Evolutionary conservation across 2,329 filamentous ascomycete genomes (phyloP).

Genomic region (Capronia americana): DNA sequence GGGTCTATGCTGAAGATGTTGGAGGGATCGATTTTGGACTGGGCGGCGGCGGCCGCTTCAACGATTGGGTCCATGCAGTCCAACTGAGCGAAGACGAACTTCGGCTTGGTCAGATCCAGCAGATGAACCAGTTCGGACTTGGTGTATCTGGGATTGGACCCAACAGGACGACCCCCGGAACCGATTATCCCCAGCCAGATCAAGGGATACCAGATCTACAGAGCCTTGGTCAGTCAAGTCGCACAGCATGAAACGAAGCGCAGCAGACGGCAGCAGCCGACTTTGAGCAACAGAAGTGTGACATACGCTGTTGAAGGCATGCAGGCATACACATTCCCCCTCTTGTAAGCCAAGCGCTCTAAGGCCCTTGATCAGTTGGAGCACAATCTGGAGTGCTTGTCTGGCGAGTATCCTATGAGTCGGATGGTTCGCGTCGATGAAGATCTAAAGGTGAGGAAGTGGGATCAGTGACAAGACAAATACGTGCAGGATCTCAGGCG

Average conservation of each 20-base stretch:
- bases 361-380: conserved; percentile 50
- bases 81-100: conserved; percentile 53
- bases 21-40: conserved; percentile 38
- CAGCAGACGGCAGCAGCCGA: conserved; percentile 25
- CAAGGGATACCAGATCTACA: conserved; percentile 49
- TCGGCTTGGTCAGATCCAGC: conserved; percentile 52
- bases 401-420: conserved; percentile 46
- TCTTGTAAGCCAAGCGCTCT: conserved; percentile 47
- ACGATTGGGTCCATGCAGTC: conserved; percentile 48
- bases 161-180: conserved; percentile 57
- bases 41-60: conserved; percentile 45
- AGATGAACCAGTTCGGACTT: conserved; percentile 56
- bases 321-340: conserved; percentile 53
- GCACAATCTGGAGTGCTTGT: conserved; percentile 47
- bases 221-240: conserved; percentile 23
- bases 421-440: conserved; percentile 52
- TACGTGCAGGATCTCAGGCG: conserved; percentile 15
- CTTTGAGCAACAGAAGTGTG: conserved; percentile 39
- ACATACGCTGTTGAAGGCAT: conserved; percentile 51
- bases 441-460: conserved; percentile 41
- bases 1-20: conserved; percentile 44
- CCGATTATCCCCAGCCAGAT: conserved; percentile 53
- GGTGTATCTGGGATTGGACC: conserved; percentile 59
- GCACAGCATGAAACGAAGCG: conserved; percentile 32
- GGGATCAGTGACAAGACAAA: conserved; percentile 11